Conservation (phyloP, 148 eudicot genomes). For the Linanthus parryae region DNA sequence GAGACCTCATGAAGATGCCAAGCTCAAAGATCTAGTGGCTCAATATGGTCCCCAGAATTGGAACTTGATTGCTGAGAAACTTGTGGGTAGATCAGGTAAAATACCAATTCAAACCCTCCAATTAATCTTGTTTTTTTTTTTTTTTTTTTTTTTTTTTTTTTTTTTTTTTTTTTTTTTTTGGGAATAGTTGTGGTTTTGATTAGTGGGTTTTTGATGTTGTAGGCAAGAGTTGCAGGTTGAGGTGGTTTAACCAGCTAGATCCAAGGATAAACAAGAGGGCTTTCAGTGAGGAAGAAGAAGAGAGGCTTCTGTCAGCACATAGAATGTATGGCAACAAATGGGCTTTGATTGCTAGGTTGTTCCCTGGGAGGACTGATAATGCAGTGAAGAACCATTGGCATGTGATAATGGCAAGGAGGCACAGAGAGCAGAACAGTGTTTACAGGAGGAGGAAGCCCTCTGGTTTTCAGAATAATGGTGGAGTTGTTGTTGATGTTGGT, state of each 20-base stretch:
- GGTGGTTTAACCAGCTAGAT: constrained; percentile 75
- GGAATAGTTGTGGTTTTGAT: background rate
- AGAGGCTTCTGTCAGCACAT: constrained; percentile 41
- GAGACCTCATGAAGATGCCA: constrained; percentile 66
- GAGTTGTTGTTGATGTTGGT: background rate
- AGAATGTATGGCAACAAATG: constrained; percentile 62
- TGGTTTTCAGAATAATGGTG: background rate
- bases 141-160: no score
- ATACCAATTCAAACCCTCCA: background rate
- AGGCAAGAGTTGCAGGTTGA: constrained; percentile 74
- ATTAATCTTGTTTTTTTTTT: background rate
- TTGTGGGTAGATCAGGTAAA: background rate
- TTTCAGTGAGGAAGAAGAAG: constrained; percentile 55
- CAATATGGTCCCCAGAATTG: constrained; percentile 71
- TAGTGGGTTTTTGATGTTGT: no score
- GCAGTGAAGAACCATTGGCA: constrained; percentile 81
- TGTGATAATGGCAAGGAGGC: constrained; percentile 48
- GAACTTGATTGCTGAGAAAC: constrained; percentile 28
- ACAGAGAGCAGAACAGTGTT: constrained; percentile 32
- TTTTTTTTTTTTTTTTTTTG: no score
- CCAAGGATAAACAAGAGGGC: constrained; percentile 47
- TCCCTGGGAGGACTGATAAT: constrained; percentile 66
- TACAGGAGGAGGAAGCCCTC: constrained; percentile 13
- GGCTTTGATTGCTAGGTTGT: constrained; percentile 51
- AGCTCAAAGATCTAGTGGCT: constrained; percentile 55